phyloP scores from a whole-genome alignment of 495 filamentous ascomycete genomes.

The Aspergillus sclerotiicarbonarius region DNA sequence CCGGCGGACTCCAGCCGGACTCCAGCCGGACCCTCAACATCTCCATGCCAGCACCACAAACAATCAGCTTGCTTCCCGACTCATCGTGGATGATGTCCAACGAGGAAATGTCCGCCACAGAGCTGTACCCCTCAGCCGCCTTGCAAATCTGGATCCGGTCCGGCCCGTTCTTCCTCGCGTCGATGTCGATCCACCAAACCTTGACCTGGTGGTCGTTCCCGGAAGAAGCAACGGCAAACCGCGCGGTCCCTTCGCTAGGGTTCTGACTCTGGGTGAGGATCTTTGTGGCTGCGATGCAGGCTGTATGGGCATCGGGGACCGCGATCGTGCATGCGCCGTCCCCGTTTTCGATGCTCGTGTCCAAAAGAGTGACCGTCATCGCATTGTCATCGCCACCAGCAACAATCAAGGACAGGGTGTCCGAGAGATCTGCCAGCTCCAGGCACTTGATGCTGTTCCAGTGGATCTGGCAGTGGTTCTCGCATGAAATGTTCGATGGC shows the following conservation, averaged over 20 bases:
- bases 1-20: too few relatives aligned
- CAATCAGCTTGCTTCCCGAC: slow-evolving; percentile 31
- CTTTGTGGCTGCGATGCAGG: slow-evolving; percentile 68
- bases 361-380: slow-evolving; percentile 56
- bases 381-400: slow-evolving; percentile 86
- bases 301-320: slow-evolving; percentile 73
- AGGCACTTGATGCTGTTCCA: slow-evolving; percentile 72
- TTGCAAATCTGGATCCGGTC: slow-evolving; percentile 44
- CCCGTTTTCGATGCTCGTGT: slow-evolving; percentile 13
- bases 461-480: slow-evolving; percentile 54
- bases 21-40: slow-evolving; percentile 26
- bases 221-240: slow-evolving; percentile 53
- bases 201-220: slow-evolving; percentile 83
- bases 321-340: slow-evolving; percentile 46
- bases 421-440: slow-evolving; percentile 31
- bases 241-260: slow-evolving; percentile 9
- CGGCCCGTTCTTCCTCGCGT: slow-evolving; percentile 27
- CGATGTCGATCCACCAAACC: slow-evolving; percentile 58
- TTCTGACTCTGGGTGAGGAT: slow-evolving; percentile 32
- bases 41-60: slow-evolving; percentile 59
- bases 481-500: slow-evolving; percentile 29
- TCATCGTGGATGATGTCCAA: slow-evolving; percentile 35
- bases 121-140: slow-evolving; percentile 52
- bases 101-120: slow-evolving; percentile 63
- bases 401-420: slow-evolving; percentile 50